Conservation (phyloP, 2,329 filamentous ascomycete species). For the Orbilia blumenaviensis region DNA sequence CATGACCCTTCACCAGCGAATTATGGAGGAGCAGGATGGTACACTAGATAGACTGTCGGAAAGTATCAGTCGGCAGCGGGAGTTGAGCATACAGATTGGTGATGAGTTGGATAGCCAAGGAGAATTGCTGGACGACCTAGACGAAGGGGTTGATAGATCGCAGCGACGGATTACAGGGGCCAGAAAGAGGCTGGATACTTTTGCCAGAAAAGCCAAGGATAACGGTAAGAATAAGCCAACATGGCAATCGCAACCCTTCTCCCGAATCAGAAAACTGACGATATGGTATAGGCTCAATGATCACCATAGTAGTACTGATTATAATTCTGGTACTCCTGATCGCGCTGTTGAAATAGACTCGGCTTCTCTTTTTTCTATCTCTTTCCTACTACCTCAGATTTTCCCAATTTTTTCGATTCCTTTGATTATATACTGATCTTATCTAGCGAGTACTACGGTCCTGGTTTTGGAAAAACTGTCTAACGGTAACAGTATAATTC, state of each 20-base stretch:
- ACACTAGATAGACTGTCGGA: slow-evolving; percentile 89
- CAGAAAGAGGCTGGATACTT: slow-evolving; percentile 73
- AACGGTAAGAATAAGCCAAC: slow-evolving; percentile 45
- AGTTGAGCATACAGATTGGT: slow-evolving; percentile 94
- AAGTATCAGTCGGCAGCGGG: slow-evolving; percentile 85
- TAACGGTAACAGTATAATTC: background rate
- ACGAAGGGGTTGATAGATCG: slow-evolving; percentile 83
- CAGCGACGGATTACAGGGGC: slow-evolving; percentile 78
- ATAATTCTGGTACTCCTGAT: slow-evolving; percentile 84
- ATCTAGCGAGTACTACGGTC: slow-evolving; percentile 29
- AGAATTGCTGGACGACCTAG: slow-evolving; percentile 86
- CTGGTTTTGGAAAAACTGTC: background rate
- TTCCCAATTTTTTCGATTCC: slow-evolving; percentile 46
- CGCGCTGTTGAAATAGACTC: slow-evolving; percentile 75
- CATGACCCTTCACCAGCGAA: slow-evolving; percentile 80
- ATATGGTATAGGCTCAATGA: slow-evolving; percentile 60
- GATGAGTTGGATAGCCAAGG: slow-evolving; percentile 94
- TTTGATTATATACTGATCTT: slow-evolving; percentile 8
- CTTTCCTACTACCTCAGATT: slow-evolving; percentile 42
- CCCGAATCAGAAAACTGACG: slow-evolving; percentile 68
- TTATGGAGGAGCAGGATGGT: slow-evolving; percentile 88
- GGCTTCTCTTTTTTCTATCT: background rate
- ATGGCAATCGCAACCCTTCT: background rate
- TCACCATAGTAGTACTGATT: slow-evolving; percentile 80
- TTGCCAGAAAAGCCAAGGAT: slow-evolving; percentile 78